Percentiles rank a stretch among this genome's conserved stretches.
Conservation (phyloP, 2,329 filamentous ascomycete genomes). For the Paracoccidioides lutzii region DNA sequence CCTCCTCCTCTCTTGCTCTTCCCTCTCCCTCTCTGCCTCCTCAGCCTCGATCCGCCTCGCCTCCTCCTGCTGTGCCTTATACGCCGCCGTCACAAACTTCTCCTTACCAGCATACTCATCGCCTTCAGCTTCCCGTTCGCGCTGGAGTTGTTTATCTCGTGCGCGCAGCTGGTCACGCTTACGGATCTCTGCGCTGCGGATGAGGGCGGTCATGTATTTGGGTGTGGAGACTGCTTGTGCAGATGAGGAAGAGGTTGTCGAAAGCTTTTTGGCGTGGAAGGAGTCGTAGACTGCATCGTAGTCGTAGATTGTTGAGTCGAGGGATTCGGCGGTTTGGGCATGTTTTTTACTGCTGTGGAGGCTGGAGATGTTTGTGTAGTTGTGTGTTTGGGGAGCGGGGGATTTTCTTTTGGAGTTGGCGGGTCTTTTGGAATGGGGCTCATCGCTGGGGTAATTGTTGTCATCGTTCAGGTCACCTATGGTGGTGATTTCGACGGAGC, state of each 20-base stretch:
- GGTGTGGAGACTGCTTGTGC: conserved; percentile 24
- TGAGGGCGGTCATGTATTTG: conserved; percentile 48
- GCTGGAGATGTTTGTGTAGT: conserved; percentile 34
- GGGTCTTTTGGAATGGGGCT: conserved; percentile 19
- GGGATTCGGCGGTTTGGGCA: conserved; percentile 29
- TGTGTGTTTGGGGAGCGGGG: neutral
- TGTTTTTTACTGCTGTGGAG: conserved; percentile 35
- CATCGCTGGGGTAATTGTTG: conserved; percentile 3
- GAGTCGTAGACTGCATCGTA: conserved; percentile 39
- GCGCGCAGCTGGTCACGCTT: conserved; percentile 52
- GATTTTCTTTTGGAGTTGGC: conserved; percentile 1
- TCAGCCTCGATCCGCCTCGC: conserved; percentile 44
- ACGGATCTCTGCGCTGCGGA: conserved; percentile 47
- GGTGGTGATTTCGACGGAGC: conserved; percentile 24
- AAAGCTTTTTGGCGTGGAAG: conserved; percentile 29
- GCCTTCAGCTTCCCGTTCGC: conserved; percentile 52
- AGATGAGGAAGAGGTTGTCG: conserved; percentile 14
- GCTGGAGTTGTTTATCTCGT: conserved; percentile 46
- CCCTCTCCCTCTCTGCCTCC: conserved; percentile 41
- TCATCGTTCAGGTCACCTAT: conserved; percentile 24
- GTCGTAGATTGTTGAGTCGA: conserved; percentile 38
- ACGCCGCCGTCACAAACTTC: conserved; percentile 53
- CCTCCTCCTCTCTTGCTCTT: conserved; percentile 39
- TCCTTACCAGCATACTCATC: conserved; percentile 55
- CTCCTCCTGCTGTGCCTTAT: conserved; percentile 53